Base-by-base conservation (phyloP, 768 basidiomycete genomes). In the Xerocomellus chrysenteron region DNA sequence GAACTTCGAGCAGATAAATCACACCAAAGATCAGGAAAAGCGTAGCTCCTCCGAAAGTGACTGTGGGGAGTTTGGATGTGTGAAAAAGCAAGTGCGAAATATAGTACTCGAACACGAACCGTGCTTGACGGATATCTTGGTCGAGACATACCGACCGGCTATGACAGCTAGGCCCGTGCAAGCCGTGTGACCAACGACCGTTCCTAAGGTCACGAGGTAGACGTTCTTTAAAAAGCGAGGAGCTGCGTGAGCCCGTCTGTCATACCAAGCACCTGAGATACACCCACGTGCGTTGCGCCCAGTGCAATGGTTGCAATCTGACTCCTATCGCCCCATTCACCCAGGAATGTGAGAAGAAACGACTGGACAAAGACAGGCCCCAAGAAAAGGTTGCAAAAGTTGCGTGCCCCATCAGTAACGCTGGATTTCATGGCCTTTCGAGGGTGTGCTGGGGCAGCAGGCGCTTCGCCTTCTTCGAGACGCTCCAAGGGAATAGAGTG, bases 291-390 rank as follows among this genome's bases (percentile, higher is more conserved):
- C 21, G 95, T 92, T 24, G 95, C 95, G 2, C 91, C 96, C 50
- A 98, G 78, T 6, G 93, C 95, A 59, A 98, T 96, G 2, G 97
- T 98, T 2, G 97, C 90, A 64, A 98, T 93, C 75, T 99, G 96
- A 67, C 93, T 96, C 51, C 96, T 76, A 74, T 98, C 97, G 1
- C 97, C 96, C 97, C 97, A 98, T 74, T 99, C 97, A 11, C 95
- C 97, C n/a, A 99, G 78, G 74, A 98, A 98, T 0, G 96, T 98
- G 57, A 99, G 78, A 33, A 96, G 76, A 66, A 99, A 98, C 0
- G 93, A 85, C 72, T 99, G 94, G 3, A 94, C 94, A 67, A 98
- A 96, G 2, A 97, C 92, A 1, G 96, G 96, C 1, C 92, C 94
- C 19, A 98, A 74, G 61, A 95, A 72, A 17, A 94, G 75, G 65